Conservation (phyloP, 2,329 filamentous ascomycete genomes). For the Dothideomycetes sp. region DNA sequence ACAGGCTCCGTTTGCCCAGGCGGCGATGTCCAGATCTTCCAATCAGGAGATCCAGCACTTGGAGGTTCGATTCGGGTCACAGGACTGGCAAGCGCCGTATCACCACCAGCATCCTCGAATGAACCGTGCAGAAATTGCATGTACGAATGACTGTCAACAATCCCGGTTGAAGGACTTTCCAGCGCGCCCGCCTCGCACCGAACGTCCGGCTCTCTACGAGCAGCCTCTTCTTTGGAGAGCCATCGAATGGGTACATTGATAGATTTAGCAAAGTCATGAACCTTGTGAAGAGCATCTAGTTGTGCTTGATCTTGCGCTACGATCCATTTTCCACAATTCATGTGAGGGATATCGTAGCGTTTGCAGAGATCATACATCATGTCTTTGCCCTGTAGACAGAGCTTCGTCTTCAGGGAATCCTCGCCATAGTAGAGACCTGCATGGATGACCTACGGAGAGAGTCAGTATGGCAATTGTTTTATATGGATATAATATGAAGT, state of each 20-base stretch:
- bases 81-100: slow-evolving; percentile 56
- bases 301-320: slow-evolving; percentile 73
- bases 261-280: slow-evolving; percentile 42
- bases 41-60: slow-evolving; percentile 52
- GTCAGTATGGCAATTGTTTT: not conserved
- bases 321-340: slow-evolving; percentile 83
- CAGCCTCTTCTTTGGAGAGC: slow-evolving; percentile 52
- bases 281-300: slow-evolving; percentile 47
- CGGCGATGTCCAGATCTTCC: slow-evolving; percentile 49
- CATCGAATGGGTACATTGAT: slow-evolving; percentile 63
- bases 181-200: slow-evolving; percentile 61
- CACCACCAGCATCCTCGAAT: slow-evolving; percentile 67
- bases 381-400: slow-evolving; percentile 69
- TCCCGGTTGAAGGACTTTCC: slow-evolving; percentile 79
- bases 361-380: slow-evolving; percentile 72
- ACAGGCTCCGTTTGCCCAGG: slow-evolving; percentile 11
- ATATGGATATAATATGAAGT: too few species aligned
- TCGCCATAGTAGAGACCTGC: slow-evolving; percentile 84
- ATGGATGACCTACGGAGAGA: slow-evolving; percentile 65
- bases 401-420: slow-evolving; percentile 63
- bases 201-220: slow-evolving; percentile 61
- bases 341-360: slow-evolving; percentile 55
- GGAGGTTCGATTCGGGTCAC: slow-evolving; percentile 50
- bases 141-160: slow-evolving; percentile 74
- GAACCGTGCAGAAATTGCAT: slow-evolving; percentile 72